Conservation (phyloP, 1,284 basidiomycete species). For the Rhodotorula sp. region DNA sequence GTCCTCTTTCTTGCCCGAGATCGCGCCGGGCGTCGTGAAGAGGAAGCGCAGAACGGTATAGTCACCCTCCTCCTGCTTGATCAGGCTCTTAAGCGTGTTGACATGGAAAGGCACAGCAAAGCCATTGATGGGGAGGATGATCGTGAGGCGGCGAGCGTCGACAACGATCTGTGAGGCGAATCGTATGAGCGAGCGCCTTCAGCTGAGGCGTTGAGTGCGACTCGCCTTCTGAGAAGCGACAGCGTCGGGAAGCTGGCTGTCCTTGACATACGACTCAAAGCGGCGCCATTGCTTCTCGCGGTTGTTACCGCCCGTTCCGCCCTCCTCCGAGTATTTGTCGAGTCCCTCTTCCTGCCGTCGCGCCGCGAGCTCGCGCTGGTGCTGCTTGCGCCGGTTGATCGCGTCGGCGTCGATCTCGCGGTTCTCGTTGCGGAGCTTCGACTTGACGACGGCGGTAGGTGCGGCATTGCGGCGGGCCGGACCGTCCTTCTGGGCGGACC, state of each 20-base stretch:
- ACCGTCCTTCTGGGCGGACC: constrained; percentile 57
- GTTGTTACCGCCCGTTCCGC: constrained; percentile 60
- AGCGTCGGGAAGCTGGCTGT: constrained; percentile 78
- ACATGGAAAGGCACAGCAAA: constrained; percentile 98
- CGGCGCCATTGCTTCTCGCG: constrained; percentile 84
- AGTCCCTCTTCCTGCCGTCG: constrained; percentile 79
- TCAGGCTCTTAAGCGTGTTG: constrained; percentile 96
- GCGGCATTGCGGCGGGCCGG: constrained; percentile 29
- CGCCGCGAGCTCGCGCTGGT: constrained; percentile 81
- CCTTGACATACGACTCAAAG: constrained; percentile 96
- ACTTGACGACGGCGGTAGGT: constrained; percentile 48
- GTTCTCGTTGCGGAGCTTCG: constrained; percentile 74
- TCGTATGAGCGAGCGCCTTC: neutral
- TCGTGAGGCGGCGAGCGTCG: constrained; percentile 83
- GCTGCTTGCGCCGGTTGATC: constrained; percentile 71
- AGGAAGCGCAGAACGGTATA: constrained; percentile 94
- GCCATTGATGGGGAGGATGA: constrained; percentile 89
- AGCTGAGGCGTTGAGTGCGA: constrained; percentile 17
- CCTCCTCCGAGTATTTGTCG: constrained; percentile 75
- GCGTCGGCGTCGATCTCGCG: constrained; percentile 72
- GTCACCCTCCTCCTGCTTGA: constrained; percentile 95
- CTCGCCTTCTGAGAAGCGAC: constrained; percentile 72
- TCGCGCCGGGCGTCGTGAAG: constrained; percentile 96
- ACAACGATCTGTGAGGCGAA: constrained; percentile 68
- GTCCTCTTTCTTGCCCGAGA: constrained; percentile 98